A percentile compares a stretch with the other conserved stretches of the same genome.
phyloP scores from a whole-genome alignment of 2,329 filamentous ascomycete species.

The Alternaria atra region DNA sequence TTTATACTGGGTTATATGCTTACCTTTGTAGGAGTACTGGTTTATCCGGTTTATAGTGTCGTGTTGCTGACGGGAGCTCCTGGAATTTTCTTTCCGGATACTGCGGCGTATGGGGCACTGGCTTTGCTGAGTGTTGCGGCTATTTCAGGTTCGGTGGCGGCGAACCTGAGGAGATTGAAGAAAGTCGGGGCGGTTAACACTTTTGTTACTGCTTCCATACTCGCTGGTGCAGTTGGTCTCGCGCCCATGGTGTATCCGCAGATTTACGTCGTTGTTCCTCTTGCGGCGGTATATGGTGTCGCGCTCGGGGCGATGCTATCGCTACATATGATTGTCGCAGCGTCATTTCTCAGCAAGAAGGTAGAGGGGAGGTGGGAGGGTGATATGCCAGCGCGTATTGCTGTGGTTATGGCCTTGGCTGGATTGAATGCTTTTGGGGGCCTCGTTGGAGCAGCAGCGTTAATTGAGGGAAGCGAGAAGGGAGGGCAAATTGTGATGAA shows the following conservation, averaged over 20 bases:
- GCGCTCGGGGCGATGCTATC: conserved; percentile 16
- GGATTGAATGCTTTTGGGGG: conserved; percentile 17
- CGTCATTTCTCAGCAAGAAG: background rate
- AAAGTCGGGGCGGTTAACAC: conserved; percentile 9
- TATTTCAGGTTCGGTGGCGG: conserved; percentile 5
- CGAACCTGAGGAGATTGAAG: background rate
- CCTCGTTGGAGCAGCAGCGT: conserved; percentile 10
- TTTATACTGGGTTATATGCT: background rate
- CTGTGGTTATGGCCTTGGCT: conserved; percentile 8
- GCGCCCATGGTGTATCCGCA: background rate
- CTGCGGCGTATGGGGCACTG: conserved; percentile 6
- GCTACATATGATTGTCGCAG: background rate
- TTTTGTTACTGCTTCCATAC: conserved; percentile 5
- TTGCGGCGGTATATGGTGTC: conserved; percentile 13
- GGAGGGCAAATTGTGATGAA: conserved; percentile 10
- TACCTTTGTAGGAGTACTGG: background rate
- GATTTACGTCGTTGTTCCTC: background rate
- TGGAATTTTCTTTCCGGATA: background rate
- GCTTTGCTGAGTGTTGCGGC: conserved; percentile 10
- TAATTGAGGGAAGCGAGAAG: conserved; percentile 12
- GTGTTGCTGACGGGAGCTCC: background rate
- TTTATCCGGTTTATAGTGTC: background rate
- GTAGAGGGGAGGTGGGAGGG: conserved; percentile 6
- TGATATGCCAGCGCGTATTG: conserved; percentile 9
- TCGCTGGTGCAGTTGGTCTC: background rate